phyloP scores from a whole-genome alignment of 2,329 filamentous ascomycete species.

The Drechslerella dactyloides region DNA sequence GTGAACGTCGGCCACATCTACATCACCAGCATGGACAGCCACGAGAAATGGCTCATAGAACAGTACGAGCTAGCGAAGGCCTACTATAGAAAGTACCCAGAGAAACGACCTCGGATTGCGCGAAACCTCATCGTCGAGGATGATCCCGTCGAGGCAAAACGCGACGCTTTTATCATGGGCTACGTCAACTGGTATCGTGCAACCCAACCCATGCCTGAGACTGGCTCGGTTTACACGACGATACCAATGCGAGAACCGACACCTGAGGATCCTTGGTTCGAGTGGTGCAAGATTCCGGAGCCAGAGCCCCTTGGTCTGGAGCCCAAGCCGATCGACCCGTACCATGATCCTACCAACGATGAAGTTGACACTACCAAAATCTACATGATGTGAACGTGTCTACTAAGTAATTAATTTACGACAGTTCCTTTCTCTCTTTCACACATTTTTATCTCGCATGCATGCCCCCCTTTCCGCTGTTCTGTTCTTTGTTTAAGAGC shows the following conservation, averaged over 20 bases:
- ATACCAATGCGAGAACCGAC: background rate
- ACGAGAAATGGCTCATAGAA: background rate
- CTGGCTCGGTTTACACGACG: background rate
- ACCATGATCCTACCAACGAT: too few species aligned
- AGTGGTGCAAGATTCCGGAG: background rate
- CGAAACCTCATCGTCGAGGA: background rate
- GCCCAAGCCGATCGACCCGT: too few species aligned
- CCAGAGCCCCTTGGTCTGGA: background rate
- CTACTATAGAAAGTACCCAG: background rate
- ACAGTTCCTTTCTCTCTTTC: too few species aligned
- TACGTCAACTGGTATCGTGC: background rate
- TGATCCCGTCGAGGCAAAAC: background rate
- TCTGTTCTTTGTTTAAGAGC: too few species aligned
- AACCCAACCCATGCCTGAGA: background rate
- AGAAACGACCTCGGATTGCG: background rate
- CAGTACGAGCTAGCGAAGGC: background rate
- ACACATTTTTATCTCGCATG: too few species aligned
- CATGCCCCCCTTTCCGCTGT: too few species aligned
- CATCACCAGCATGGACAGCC: background rate
- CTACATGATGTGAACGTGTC: too few species aligned
- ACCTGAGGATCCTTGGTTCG: background rate
- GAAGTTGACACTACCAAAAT: too few species aligned
- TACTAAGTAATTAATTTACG: too few species aligned
- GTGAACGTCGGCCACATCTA: constrained; percentile 1
- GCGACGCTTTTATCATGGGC: background rate